phyloP scores from a whole-genome alignment of 805 yeast species.

The Myxozyma geophila region DNA sequence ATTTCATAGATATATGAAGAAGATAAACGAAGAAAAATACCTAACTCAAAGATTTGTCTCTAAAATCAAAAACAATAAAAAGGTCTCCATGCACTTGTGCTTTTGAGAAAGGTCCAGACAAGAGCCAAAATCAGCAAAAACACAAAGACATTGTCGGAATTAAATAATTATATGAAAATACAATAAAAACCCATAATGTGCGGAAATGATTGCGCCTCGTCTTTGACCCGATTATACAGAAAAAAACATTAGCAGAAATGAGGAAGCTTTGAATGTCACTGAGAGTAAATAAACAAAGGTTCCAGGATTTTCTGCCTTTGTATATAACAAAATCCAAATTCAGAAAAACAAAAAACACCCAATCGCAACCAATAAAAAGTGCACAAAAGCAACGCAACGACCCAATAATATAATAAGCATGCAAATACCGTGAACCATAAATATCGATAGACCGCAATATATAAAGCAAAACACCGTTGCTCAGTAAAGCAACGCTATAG shows the following conservation, averaged over 20 bases:
- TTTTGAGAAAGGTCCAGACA: background rate
- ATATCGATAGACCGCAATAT: slow-evolving; percentile 7
- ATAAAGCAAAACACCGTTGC: background rate
- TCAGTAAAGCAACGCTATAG: slow-evolving; percentile 1
- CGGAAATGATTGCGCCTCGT: slow-evolving; percentile 11
- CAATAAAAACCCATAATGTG: background rate
- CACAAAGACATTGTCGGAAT: background rate
- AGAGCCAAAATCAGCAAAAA: background rate
- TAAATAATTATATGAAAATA: slow-evolving; percentile 7
- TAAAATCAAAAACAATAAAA: background rate
- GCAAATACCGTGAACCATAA: background rate
- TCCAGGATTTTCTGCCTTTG: background rate
- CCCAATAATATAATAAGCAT: background rate
- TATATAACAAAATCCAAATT: background rate
- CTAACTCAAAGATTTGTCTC: background rate
- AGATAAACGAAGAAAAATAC: background rate
- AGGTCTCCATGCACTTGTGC: background rate
- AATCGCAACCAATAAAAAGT: background rate
- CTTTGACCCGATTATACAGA: slow-evolving; percentile 14
- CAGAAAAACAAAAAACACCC: slow-evolving; percentile 2
- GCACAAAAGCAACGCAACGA: slow-evolving; percentile 2
- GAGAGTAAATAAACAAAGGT: background rate
- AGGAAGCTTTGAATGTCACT: background rate
- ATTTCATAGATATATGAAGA: background rate
- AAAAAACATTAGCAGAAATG: background rate